Base-by-base conservation (phyloP, 78 protist species). In the Dictyostelium citrinum region DNA sequence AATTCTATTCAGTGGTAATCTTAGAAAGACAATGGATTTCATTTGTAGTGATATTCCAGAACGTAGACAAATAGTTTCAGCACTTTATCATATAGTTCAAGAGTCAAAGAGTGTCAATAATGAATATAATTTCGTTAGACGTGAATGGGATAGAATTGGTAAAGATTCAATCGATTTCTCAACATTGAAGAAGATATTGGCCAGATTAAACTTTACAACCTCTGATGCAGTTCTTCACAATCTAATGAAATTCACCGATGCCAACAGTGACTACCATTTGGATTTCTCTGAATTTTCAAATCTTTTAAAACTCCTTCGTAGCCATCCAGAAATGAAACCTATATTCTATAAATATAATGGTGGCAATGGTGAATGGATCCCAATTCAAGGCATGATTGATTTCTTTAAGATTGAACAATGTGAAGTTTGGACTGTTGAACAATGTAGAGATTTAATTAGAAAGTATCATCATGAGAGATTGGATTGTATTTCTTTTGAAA, bases 251-350 rank as follows among this genome's bases (percentile, higher is more conserved):
- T 35, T 67, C 35, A 72, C 39, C 46, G 93, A 88, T 33, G 16
- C 67, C n/a, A 88, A 88, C 29, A 46, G 33, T 35, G 93, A 88
- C 41, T 20, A 29, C 3, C 27, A 67, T 14, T 35, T 88, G 3
- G 93, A 88, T 24, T 88, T 88, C 24, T 37, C 72, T 27, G 93
- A 88, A 60, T 88, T 88, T 64, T 78, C 85, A 22, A 70, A 88
- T 49, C 70, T 88, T 2, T 20, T 88, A 0, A 76, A 88, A 68
- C 24, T 35, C 0, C 37, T 88, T 3, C 43, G 93, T 17, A 5
- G 41, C 8, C 93, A 83, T 78, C 93, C 93, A 29, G 93, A 88
- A 41, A 9, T 88, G 43, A 76, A 76, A 24, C 27, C 58, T 46
- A 12, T 88, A 31, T 49, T 88, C 24, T 46, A 39, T 12, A 58